A percentile compares a stretch with the other conserved stretches of the same genome.
These are phyloP conservation scores for Pulveroboletus frians DNA, from an alignment of 768 basidiomycete genomes.

Conservation along the genomic window DNA sequence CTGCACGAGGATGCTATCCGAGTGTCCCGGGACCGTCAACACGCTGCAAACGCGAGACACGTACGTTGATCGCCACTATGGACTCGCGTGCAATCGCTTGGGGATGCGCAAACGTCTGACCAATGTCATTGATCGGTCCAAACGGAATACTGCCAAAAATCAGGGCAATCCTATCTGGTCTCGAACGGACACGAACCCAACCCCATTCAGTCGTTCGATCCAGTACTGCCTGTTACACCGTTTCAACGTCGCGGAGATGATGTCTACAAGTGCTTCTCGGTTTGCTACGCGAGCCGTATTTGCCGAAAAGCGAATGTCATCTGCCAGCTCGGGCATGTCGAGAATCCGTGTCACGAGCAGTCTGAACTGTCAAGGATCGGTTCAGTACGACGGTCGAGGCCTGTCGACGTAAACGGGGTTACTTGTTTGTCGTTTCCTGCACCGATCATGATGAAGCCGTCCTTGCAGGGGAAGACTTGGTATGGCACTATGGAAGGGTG, in stretches of 20 bases:
- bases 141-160: conserved; percentile 58
- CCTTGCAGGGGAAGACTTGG: conserved; percentile 82
- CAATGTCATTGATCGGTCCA: conserved; percentile 89
- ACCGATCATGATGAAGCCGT: conserved; percentile 90
- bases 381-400: conserved; percentile 8
- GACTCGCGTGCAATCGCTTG: conserved; percentile 73
- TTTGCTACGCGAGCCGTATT: conserved; percentile 76
- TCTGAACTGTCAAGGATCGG: conserved; percentile 50
- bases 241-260: conserved; percentile 60
- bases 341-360: conserved; percentile 63
- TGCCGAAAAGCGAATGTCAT: conserved; percentile 60
- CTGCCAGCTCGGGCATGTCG: conserved; percentile 50
- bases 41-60: conserved; percentile 33
- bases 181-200: conserved; percentile 52
- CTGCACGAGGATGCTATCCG: conserved; percentile 64
- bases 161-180: conserved; percentile 6
- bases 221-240: conserved; percentile 62
- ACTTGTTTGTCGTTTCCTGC: conserved; percentile 89
- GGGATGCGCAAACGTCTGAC: conserved; percentile 86
- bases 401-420: conserved; percentile 5
- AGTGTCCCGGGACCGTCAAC: conserved; percentile 7
- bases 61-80: conserved; percentile 73
- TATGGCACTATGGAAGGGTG: conserved; percentile 95
- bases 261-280: conserved; percentile 59
- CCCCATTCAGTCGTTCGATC: conserved; percentile 68